Evolutionary conservation across 2,329 filamentous ascomycete species (phyloP).

Genomic region (Scedosporium aurantiacum): DNA sequence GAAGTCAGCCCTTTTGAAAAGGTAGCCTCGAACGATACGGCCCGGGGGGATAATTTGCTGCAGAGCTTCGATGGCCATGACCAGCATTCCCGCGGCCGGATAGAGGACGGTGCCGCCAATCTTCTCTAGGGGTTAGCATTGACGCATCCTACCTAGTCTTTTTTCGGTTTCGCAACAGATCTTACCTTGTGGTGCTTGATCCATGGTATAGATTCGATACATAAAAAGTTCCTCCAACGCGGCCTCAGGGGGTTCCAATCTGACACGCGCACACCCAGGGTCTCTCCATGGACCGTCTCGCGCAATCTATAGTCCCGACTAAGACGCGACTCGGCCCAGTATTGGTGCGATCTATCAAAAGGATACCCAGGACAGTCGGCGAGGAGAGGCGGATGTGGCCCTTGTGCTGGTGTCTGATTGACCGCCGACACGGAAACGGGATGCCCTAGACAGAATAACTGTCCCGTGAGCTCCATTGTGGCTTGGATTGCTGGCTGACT

Average conservation of each 20-base stretch:
- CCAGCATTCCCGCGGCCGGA: slow-evolving; percentile 25
- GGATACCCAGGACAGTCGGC: slow-evolving; percentile 23
- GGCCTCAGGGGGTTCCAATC: slow-evolving; percentile 14
- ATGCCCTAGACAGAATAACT: not conserved
- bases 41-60: slow-evolving; percentile 8
- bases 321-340: slow-evolving; percentile 23
- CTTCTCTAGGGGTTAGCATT: not conserved
- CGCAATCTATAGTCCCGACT: slow-evolving; percentile 18
- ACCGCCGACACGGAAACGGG: not conserved
- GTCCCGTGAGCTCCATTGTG: not conserved
- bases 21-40: not conserved
- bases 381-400: not conserved
- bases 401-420: not conserved
- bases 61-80: slow-evolving; percentile 21
- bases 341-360: slow-evolving; percentile 23
- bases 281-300: slow-evolving; percentile 22
- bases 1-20: slow-evolving; percentile 14
- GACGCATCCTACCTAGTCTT: too few relatives aligned
- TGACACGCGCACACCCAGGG: slow-evolving; percentile 22
- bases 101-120: slow-evolving; percentile 20
- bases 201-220: slow-evolving; percentile 22
- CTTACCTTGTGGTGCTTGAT: slow-evolving; percentile 23
- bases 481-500: not conserved
- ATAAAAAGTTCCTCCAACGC: slow-evolving; percentile 16
- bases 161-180: too few relatives aligned